phyloP scores from a whole-genome alignment of 805 yeast species.

The Candida nanaspora region DNA sequence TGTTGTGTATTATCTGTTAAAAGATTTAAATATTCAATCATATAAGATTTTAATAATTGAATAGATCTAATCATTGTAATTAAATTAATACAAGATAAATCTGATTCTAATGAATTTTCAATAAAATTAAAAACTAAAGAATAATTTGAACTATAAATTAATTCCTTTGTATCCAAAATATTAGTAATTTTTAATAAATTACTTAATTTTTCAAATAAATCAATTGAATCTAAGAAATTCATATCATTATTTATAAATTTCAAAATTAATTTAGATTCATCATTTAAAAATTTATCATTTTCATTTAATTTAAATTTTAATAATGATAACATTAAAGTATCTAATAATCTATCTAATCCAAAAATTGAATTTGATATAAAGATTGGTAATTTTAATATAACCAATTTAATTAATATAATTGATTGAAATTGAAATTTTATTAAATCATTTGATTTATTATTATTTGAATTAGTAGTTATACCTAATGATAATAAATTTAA shows the following conservation, averaged over 20 bases:
- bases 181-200: too few relatives aligned
- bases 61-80: constrained; percentile 15
- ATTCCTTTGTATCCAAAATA: too few relatives aligned
- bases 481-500: not conserved
- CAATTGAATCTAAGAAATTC: constrained; percentile 13
- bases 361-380: constrained; percentile 1
- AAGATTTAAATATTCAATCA: constrained; percentile 15
- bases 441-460: not conserved
- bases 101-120: constrained; percentile 14
- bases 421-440: constrained; percentile 19
- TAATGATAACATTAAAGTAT: constrained; percentile 10
- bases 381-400: constrained; percentile 11
- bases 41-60: constrained; percentile 11
- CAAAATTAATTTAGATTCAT: constrained; percentile 11
- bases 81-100: constrained; percentile 18
- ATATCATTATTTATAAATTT: constrained; percentile 14
- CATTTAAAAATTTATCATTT: constrained; percentile 3
- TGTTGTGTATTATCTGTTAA: too few relatives aligned
- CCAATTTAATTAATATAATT: constrained; percentile 13
- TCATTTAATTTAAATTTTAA: constrained; percentile 5
- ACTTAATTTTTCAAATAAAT: too few relatives aligned
- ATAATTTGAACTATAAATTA: constrained; percentile 9
- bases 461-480: not conserved
- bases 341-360: constrained; percentile 8
- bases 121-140: constrained; percentile 19